These are phyloP conservation scores for Eucalyptus grandis DNA, from an alignment of 345 rosid species.

Conservation along the genomic window DNA sequence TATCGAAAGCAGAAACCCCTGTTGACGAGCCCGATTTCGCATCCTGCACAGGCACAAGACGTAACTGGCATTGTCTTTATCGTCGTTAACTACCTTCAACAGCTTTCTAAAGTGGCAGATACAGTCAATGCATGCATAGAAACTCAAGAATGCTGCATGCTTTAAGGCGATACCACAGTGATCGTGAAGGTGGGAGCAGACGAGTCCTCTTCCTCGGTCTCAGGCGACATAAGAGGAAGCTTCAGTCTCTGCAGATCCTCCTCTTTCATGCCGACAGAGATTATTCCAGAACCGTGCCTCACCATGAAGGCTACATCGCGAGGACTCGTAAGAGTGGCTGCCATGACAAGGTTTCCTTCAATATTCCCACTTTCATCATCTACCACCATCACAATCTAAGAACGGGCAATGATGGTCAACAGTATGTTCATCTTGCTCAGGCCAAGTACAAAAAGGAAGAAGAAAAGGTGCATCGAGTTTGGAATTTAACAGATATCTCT, in stretches of 20 bases:
- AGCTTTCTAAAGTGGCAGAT: not conserved
- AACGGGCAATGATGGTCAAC: conserved; percentile 4
- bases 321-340: conserved; percentile 49
- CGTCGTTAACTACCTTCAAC: not conserved
- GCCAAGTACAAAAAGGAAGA: not conserved
- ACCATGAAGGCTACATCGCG: conserved; percentile 50
- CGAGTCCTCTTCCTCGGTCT: conserved; percentile 61
- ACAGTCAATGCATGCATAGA: not conserved
- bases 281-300: conserved; percentile 72
- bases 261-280: conserved; percentile 71
- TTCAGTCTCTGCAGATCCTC: conserved; percentile 65
- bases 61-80: not conserved
- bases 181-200: conserved; percentile 82
- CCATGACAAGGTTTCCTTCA: conserved; percentile 80
- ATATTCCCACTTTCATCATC: conserved; percentile 68
- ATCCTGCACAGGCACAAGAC: conserved; percentile 25
- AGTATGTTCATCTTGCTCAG: not conserved
- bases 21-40: conserved; percentile 53
- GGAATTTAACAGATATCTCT: not conserved
- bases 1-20: conserved; percentile 71
- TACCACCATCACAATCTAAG: conserved; percentile 79
- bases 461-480: not conserved
- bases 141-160: too few species aligned
- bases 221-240: conserved; percentile 80
- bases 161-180: conserved; percentile 36